phyloP scores from a whole-genome alignment of 805 yeast species.

The Hanseniaspora jakobsenii region DNA sequence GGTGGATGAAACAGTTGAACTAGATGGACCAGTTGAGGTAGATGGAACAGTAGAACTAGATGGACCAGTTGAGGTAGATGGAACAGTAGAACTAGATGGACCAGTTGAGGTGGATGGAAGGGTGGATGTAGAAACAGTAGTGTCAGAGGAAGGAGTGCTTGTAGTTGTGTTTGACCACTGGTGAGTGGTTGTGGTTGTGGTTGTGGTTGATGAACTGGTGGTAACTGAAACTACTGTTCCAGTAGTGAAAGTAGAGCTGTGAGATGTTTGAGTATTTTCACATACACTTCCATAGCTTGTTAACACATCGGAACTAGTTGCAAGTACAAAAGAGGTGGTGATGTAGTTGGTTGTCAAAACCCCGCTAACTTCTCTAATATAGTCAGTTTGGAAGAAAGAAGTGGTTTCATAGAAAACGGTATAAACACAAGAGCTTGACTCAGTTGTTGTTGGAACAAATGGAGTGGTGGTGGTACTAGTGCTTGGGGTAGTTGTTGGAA shows the following conservation, averaged over 20 bases:
- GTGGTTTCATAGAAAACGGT: too few relatives aligned
- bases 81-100: neutral
- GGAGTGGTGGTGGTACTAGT: neutral
- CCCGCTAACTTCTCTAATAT: too few relatives aligned
- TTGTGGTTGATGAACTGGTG: slow-evolving; percentile 15
- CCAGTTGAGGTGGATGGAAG: neutral
- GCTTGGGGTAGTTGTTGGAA: neutral
- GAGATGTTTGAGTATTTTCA: too few relatives aligned
- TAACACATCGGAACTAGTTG: too few relatives aligned
- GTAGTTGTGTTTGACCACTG: neutral
- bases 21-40: too few relatives aligned
- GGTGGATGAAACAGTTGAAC: too few relatives aligned
- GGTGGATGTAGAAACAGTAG: slow-evolving; percentile 10
- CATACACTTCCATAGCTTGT: too few relatives aligned
- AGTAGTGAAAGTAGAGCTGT: slow-evolving; percentile 5
- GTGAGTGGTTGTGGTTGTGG: slow-evolving; percentile 5
- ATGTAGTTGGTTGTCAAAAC: too few relatives aligned
- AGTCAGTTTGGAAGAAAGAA: too few relatives aligned
- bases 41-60: neutral
- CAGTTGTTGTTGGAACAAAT: slow-evolving; percentile 11
- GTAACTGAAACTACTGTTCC: slow-evolving; percentile 8
- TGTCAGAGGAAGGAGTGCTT: slow-evolving; percentile 12
- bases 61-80: neutral
- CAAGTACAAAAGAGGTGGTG: too few relatives aligned
- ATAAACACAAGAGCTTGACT: too few relatives aligned